phyloP scores from a whole-genome alignment of 805 yeast genomes.

The Kuraishia cidri region DNA sequence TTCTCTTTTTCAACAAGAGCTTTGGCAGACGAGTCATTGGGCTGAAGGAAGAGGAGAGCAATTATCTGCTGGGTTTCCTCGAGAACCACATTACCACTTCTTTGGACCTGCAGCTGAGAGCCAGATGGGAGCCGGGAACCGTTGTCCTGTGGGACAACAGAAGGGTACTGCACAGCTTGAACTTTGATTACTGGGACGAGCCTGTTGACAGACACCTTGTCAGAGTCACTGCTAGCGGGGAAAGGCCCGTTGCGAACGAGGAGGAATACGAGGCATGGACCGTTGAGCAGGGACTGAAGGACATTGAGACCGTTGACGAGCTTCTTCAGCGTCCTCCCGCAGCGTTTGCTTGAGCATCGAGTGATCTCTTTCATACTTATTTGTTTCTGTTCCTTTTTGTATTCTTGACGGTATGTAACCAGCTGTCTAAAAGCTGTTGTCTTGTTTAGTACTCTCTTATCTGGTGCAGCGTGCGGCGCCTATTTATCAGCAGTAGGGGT shows the following conservation, averaged over 20 bases:
- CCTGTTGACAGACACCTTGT: constrained; percentile 28
- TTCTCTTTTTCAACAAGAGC: constrained; percentile 45
- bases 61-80: constrained; percentile 47
- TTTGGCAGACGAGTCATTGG: constrained; percentile 65
- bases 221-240: constrained; percentile 5
- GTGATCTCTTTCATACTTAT: no score
- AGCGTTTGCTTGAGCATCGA: no score
- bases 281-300: constrained; percentile 14
- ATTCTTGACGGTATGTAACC: no score
- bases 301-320: constrained; percentile 1
- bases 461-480: no score
- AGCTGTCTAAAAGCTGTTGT: no score
- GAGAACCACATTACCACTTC: constrained; percentile 38
- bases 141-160: constrained; percentile 79
- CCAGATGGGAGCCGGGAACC: constrained; percentile 61
- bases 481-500: no score
- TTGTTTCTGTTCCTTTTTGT: no score
- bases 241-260: constrained; percentile 3
- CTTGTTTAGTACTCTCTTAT: no score
- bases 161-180: constrained; percentile 57
- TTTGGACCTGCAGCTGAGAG: constrained; percentile 60
- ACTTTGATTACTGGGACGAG: constrained; percentile 62
- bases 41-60: constrained; percentile 64
- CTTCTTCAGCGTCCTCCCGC: no score
- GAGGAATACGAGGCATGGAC: constrained; percentile 7